Conservation (phyloP, 345 rosid genomes). For the Physaria fendleri region DNA sequence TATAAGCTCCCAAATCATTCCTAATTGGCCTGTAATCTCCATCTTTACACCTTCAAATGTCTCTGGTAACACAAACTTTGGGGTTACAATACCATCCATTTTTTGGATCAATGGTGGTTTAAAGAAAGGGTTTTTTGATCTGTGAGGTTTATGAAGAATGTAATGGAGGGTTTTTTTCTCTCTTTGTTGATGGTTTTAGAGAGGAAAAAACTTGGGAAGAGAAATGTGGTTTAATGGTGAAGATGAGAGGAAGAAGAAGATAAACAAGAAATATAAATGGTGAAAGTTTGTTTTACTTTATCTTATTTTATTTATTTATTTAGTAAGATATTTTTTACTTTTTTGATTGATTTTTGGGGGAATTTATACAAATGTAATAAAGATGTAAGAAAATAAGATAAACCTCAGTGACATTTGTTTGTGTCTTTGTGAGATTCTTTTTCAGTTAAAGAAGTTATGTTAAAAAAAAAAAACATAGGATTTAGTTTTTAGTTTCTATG, state of each 20-base stretch:
- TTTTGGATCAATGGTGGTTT: conserved; percentile 7
- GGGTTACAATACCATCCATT: conserved; percentile 59
- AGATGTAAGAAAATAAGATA: not conserved
- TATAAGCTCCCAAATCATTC: conserved; percentile 85
- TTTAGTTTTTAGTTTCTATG: no score
- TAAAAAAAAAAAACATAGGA: no score
- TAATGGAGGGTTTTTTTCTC: conserved; percentile 18
- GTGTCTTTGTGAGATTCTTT: no score
- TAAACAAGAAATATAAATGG: conserved; percentile 13
- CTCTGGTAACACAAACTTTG: conserved; percentile 64
- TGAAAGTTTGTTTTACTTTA: no score
- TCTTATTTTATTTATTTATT: not conserved
- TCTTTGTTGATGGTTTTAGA: conserved; percentile 11
- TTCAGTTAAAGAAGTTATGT: no score
- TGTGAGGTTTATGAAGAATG: conserved; percentile 12
- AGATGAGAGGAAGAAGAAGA: conserved; percentile 21
- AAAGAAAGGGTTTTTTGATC: no score
- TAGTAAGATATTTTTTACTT: conserved; percentile 13
- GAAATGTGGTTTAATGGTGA: not conserved
- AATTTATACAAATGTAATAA: no score
- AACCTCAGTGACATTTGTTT: no score
- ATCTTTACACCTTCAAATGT: conserved; percentile 56
- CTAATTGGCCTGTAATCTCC: conserved; percentile 64
- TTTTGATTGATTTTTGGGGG: not conserved
- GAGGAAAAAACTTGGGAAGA: conserved; percentile 17